Base-by-base conservation (phyloP, 2,329 filamentous ascomycete species). In the Botrytis deweyae region DNA sequence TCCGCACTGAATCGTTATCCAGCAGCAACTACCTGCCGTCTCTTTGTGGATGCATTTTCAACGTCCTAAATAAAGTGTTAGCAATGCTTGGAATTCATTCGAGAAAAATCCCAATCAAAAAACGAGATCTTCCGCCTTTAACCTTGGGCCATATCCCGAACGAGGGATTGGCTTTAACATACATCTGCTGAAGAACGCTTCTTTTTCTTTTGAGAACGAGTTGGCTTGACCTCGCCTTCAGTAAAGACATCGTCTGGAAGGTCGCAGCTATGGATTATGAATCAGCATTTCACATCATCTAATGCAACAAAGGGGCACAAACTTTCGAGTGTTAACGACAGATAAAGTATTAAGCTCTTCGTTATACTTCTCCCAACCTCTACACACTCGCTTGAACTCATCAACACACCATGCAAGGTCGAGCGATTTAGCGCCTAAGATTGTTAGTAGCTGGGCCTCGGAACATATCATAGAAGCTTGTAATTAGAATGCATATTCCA, bases 201-300 rank as follows among this genome's bases (percentile, higher is more conserved):
- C 72, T 80, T 81, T 71, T 78, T 81, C 76, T 80, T 81, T 62
- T 69, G 75, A 61, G 79, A 77, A n/a, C 79, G 78, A 40, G 73
- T 67, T 8, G 93, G 93, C 79, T 89, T 92, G 68, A 85, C 85
- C 83, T 99, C 96, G 79, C 93, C 93, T 38, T 90, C 85, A 66
- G 91, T 88, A 81, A 99, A 99, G 3, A 98, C 90, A 82, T 99
- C 95, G 74, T 93, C 91, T 42, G 96, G 96, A 40, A 99, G 87
- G 80, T 94, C 91, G 81, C 93, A 93, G 83, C 95, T 98, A 80
- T 46, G 42, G 49, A 76, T 29, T 18, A 74, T 65, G 62, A 46
- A 72, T 80, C 66, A 79, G 78, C 80, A 70, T 80, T 44, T 65
- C 42, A 64, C 18, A 29, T 18, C 29, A 62, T 63, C 38, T 38